Percentiles rank a stretch among this genome's conserved stretches.
phyloP scores from a whole-genome alignment of 1,284 basidiomycete species.

The Ceratobasidium sp. region DNA sequence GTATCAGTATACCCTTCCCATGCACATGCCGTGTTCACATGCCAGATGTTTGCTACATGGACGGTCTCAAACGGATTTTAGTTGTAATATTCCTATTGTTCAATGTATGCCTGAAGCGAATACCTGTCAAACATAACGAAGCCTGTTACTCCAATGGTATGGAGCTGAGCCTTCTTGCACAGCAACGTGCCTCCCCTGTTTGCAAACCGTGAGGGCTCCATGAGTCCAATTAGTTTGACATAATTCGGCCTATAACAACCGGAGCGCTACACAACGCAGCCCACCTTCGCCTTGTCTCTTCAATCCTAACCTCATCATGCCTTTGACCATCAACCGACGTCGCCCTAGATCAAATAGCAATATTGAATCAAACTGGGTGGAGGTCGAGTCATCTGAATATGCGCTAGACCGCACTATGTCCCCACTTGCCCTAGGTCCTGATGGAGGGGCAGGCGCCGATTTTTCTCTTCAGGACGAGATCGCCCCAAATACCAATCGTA shows the following conservation, averaged over 20 bases:
- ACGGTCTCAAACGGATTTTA: conserved; percentile 11
- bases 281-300: conserved; percentile 2
- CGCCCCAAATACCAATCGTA: neutral
- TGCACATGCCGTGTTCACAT: neutral
- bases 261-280: neutral
- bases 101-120: conserved; percentile 16
- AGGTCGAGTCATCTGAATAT: conserved; percentile 15
- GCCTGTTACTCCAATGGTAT: neutral
- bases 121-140: conserved; percentile 23
- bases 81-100: neutral
- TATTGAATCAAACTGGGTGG: conserved; percentile 32
- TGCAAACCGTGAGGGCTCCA: conserved; percentile 33
- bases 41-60: conserved; percentile 7
- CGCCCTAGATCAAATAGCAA: conserved; percentile 20
- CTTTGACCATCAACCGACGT: conserved; percentile 6
- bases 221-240: conserved; percentile 9
- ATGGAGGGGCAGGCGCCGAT: conserved; percentile 8
- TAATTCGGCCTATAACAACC: conserved; percentile 13
- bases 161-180: conserved; percentile 19
- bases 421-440: neutral
- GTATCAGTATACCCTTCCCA: neutral
- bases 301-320: neutral
- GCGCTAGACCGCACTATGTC: neutral
- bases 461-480: neutral
- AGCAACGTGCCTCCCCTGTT: conserved; percentile 23